A percentile compares a stretch with the other conserved stretches of the same genome.
Evolutionary conservation across 192 early-diverging fungal species (phyloP).

Genomic region (Linnemannia hyalina): DNA sequence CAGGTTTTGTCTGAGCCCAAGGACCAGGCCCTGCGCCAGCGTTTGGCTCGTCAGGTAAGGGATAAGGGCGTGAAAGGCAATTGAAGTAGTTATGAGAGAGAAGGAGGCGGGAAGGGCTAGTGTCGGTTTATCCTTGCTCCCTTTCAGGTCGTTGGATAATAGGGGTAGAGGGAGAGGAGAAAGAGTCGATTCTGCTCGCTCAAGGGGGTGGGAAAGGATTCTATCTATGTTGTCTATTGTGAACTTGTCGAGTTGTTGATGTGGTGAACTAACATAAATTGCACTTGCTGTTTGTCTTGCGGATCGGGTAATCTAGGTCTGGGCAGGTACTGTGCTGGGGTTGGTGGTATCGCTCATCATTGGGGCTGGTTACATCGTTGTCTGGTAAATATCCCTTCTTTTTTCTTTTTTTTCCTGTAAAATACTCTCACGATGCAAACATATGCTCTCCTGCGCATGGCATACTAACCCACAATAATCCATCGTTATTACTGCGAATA

Average conservation of each 20-base stretch:
- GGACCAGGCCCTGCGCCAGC: slow-evolving; percentile 27
- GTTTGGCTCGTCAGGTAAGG: slow-evolving; percentile 44
- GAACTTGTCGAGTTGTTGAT: not conserved
- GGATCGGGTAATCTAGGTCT: slow-evolving; percentile 65
- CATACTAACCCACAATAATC: not conserved
- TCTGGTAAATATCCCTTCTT: slow-evolving; percentile 70
- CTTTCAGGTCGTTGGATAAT: not conserved
- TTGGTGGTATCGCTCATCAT: slow-evolving; percentile 76
- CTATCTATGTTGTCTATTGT: not conserved
- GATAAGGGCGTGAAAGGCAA: not conserved
- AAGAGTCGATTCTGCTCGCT: not conserved
- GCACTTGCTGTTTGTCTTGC: slow-evolving; percentile 4
- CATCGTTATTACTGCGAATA: not conserved
- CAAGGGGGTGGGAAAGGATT: not conserved
- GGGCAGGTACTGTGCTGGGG: slow-evolving; percentile 79
- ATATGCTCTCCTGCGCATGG: too few species aligned
- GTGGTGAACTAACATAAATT: not conserved
- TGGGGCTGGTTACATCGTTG: slow-evolving; percentile 79
- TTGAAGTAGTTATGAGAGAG: not conserved
- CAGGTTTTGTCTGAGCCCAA: slow-evolving; percentile 28
- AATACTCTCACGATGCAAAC: not conserved
- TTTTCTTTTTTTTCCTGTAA: not conserved
- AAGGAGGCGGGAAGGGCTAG: not conserved
- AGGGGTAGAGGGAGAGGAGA: not conserved
- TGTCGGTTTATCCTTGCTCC: not conserved